Conservation (phyloP, 257 asterid genomes). For the Agastache rugosa region DNA sequence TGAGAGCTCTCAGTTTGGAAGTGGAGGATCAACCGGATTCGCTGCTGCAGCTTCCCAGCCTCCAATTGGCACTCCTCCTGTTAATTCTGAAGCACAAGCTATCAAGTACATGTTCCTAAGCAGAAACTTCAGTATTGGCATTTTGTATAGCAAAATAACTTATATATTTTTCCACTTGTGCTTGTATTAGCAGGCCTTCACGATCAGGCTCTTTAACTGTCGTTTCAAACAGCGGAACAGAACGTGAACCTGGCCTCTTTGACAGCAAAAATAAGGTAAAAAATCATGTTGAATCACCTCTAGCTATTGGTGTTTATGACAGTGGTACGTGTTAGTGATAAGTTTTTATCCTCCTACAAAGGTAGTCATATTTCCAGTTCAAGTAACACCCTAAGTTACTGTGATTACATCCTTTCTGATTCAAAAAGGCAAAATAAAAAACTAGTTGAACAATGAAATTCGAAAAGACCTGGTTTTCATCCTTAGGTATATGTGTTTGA, state of each 20-base stretch:
- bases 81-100: conserved; percentile 56
- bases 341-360: not conserved
- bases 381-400: not conserved
- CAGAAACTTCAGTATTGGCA: conserved; percentile 17
- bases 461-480: not conserved
- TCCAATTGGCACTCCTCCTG: conserved; percentile 75
- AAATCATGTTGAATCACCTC: conserved; percentile 42
- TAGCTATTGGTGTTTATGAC: conserved; percentile 44
- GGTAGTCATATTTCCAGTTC: conserved; percentile 15
- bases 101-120: conserved; percentile 53
- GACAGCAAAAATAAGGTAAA: conserved; percentile 66
- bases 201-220: conserved; percentile 49
- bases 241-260: conserved; percentile 51
- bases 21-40: conserved; percentile 53
- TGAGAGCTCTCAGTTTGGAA: conserved; percentile 51
- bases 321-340: conserved; percentile 26
- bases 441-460: not conserved
- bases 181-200: conserved; percentile 54
- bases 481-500: conserved; percentile 42
- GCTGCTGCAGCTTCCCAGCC: conserved; percentile 53
- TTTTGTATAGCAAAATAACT: conserved; percentile 22
- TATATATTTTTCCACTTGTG: conserved; percentile 31
- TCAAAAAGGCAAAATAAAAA: conserved; percentile 4
- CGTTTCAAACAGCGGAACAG: conserved; percentile 53
- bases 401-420: not conserved